Base-by-base conservation (phyloP, 306 rosid species). In the Vigna radiata region DNA sequence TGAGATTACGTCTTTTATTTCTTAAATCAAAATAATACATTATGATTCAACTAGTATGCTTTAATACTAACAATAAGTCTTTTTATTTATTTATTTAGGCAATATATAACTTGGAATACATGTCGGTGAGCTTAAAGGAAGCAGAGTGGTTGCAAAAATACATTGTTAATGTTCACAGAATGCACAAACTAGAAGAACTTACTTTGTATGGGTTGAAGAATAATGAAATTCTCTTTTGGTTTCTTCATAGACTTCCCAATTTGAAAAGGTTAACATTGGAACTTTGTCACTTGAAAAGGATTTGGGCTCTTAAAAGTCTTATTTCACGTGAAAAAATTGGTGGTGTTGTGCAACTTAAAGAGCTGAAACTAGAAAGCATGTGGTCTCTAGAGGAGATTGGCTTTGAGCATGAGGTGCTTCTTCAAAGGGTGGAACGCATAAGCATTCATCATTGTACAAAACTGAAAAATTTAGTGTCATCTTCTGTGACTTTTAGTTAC, bases 191-290 rank as follows among this genome's bases (percentile, higher is more conserved):
- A 4, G 25, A 68, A 47, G 3, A 0, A 25, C 50, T 78, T 21
- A 0, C 0, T 4, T 37, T 78, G 43, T 5, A 0, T 1, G 7
- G 7, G 6, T 60, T 78, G 46, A 15, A 62, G 11, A 23, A 15
- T 41, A 7, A 5, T 41, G 23, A 70, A 9, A 37, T 60, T 36
- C 65, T 71, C 31, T 79, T 33, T 44, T 64, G 74, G 73, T 72
- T 72, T 19, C 79, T 72, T 15, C 19, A 7, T 10, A 63, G 68
- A 64, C 55, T 55, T 72, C 82, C 83, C 25, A 39, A 72, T 54
- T 53, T 79, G 7, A 65, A 79, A 63, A 29, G 1, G 0, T 14
- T 73, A 41, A 0, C 0, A 0, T 71, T 71, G 53, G 13, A 0
- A 7, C 0, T 0, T 0, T 54, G 27, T 50, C 1, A 0, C 14